phyloP scores from a whole-genome alignment of 768 basidiomycete species.

The Hygrocybe punicea region DNA sequence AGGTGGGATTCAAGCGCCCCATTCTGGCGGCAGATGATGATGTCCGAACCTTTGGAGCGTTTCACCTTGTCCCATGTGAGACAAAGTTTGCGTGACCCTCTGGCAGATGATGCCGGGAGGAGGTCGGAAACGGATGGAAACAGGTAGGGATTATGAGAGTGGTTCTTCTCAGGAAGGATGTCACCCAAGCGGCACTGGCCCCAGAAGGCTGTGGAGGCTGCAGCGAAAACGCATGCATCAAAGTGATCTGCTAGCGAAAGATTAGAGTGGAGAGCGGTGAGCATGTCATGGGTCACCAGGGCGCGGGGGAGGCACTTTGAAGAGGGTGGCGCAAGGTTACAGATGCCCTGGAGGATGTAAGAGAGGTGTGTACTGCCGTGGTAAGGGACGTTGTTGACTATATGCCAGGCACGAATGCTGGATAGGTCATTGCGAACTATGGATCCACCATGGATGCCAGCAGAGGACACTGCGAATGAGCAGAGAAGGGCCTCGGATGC shows the following conservation, averaged over 20 bases:
- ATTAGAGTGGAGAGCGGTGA: slow-evolving; percentile 9
- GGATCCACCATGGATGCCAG: slow-evolving; percentile 16
- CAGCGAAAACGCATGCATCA: slow-evolving; percentile 23
- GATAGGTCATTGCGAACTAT: slow-evolving; percentile 22
- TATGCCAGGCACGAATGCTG: slow-evolving; percentile 35
- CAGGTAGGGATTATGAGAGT: neutral
- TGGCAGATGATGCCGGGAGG: neutral
- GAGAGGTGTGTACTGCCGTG: slow-evolving; percentile 13
- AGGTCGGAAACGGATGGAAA: slow-evolving; percentile 7
- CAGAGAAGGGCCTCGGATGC: slow-evolving; percentile 27
- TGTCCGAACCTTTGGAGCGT: slow-evolving; percentile 13
- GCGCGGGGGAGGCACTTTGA: slow-evolving; percentile 14
- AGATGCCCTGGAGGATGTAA: slow-evolving; percentile 23
- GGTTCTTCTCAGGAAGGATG: slow-evolving; percentile 16
- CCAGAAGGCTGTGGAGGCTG: slow-evolving; percentile 31
- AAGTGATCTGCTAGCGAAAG: slow-evolving; percentile 17
- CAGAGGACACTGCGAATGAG: slow-evolving; percentile 24
- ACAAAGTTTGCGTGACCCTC: slow-evolving; percentile 16
- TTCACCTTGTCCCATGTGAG: slow-evolving; percentile 28
- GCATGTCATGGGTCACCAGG: slow-evolving; percentile 23
- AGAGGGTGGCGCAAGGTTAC: slow-evolving; percentile 21
- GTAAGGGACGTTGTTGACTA: slow-evolving; percentile 25
- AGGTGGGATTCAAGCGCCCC: slow-evolving; percentile 13
- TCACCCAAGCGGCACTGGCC: slow-evolving; percentile 33
- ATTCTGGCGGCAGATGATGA: slow-evolving; percentile 16